These are phyloP conservation scores for Penicillium sp. DNA, from an alignment of 2,329 filamentous ascomycete genomes.

Conservation along the genomic window DNA sequence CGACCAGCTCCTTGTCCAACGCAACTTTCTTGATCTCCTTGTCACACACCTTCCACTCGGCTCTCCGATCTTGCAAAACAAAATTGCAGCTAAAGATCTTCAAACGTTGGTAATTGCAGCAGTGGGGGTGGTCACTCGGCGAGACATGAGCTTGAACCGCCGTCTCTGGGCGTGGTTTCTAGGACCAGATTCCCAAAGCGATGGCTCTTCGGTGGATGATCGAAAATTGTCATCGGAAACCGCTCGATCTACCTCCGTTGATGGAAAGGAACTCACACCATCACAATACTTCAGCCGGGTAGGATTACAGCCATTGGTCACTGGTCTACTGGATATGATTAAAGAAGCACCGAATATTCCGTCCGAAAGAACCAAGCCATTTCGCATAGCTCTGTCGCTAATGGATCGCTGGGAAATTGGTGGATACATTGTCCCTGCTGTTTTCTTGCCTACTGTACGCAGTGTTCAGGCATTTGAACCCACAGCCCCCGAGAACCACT, in stretches of 20 bases:
- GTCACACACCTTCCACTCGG: slow-evolving; percentile 86
- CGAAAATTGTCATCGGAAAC: slow-evolving; percentile 28
- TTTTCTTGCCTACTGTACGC: slow-evolving; percentile 82
- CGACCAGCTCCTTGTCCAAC: slow-evolving; percentile 84
- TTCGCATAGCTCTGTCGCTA: slow-evolving; percentile 85
- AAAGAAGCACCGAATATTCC: slow-evolving; percentile 54
- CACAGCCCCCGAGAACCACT: slow-evolving; percentile 65
- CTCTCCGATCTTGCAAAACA: slow-evolving; percentile 73
- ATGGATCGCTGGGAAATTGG: slow-evolving; percentile 99
- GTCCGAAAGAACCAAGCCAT: slow-evolving; percentile 74
- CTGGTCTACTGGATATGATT: slow-evolving; percentile 75
- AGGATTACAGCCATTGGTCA: slow-evolving; percentile 70
- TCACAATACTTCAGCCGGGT: slow-evolving; percentile 80
- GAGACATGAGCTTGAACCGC: slow-evolving; percentile 95
- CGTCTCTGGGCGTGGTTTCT: slow-evolving; percentile 96
- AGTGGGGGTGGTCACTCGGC: slow-evolving; percentile 77
- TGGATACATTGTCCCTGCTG: slow-evolving; percentile 77
- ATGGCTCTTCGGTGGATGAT: slow-evolving; percentile 32
- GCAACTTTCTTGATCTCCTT: slow-evolving; percentile 88
- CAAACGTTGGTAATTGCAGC: slow-evolving; percentile 79
- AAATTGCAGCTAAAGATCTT: slow-evolving; percentile 70
- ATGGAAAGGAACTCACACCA: slow-evolving; percentile 52
- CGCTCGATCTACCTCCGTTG: slow-evolving; percentile 25
- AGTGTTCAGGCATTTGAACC: slow-evolving; percentile 74
- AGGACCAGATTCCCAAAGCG: slow-evolving; percentile 63